phyloP scores from a whole-genome alignment of 2,329 filamentous ascomycete species.

The Colletotrichum euphorbiae region DNA sequence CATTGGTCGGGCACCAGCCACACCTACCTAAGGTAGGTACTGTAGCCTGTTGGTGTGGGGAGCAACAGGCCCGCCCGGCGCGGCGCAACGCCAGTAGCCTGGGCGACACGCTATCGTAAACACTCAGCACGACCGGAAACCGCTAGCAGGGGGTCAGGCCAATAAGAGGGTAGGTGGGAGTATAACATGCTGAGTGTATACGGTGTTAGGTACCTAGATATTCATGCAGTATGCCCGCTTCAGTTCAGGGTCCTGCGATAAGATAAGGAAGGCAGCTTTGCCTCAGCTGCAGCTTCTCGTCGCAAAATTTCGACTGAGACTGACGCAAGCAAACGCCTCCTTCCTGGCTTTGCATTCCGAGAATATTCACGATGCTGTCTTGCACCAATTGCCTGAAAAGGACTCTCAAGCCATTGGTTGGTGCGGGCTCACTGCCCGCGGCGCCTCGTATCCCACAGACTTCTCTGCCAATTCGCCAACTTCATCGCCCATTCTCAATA shows the following conservation, averaged over 20 bases:
- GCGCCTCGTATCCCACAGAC: constrained; percentile 2
- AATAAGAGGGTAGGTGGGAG: too few species aligned
- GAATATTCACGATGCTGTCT: constrained; percentile 1
- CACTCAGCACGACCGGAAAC: too few species aligned
- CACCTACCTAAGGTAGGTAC: not conserved
- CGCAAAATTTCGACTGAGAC: constrained; percentile 8
- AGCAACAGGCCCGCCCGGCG: not conserved
- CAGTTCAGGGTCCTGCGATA: not conserved
- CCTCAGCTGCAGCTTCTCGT: not conserved
- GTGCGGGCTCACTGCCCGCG: not conserved
- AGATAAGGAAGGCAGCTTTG: constrained; percentile 8
- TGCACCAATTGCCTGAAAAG: constrained; percentile 11
- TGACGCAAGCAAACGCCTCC: not conserved
- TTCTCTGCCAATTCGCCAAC: constrained; percentile 1
- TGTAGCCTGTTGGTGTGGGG: not conserved
- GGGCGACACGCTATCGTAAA: constrained; percentile 3
- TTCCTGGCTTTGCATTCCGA: not conserved
- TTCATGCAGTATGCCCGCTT: too few species aligned
- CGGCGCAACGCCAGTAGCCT: constrained; percentile 11
- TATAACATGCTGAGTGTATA: too few species aligned
- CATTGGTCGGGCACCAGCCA: constrained; percentile 15
- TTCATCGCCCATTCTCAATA: constrained; percentile 1
- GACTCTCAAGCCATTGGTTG: not conserved
- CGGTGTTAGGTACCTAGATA: too few species aligned
- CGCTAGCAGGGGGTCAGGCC: too few species aligned